Evolutionary conservation across 108 stramenopile genomes (phyloP), one percentile per base, ranked within the genome.

Genomic region (Pseudonitzschia pungens): DNA sequence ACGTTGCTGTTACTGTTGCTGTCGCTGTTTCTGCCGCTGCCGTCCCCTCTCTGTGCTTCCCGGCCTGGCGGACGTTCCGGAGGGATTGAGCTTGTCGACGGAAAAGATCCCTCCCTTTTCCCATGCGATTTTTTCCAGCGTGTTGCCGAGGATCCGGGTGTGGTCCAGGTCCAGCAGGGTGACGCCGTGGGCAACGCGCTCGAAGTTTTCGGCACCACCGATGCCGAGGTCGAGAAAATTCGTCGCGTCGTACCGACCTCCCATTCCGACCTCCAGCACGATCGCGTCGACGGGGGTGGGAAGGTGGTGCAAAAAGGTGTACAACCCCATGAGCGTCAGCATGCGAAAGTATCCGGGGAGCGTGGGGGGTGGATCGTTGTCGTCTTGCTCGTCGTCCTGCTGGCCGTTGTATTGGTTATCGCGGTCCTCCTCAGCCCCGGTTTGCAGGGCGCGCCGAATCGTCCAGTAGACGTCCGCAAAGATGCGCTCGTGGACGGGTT

Each of bases 231-330:
- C 86, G 42, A 95, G 74, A 16, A 95, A 81, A 70, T 98, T 98
- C 48, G 97, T 98, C 8, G 94, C 94, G 77, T 98, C 97, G 72
- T 93, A 94, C n/a, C 96, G 73, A 21, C 97, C 97, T 21, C 97
- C 96, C 84, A 98, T 88, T 7, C 97, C 97, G 10, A 97, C 96
- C 72, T 98, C 97, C 43, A 97, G 72, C 1, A 98, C 75, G 72
- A 93, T 82, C 0, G 85, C 92, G 78, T 97, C 96, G 14, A 95
- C 63, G 55, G 41, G 60, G 6, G 21, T 21, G 18, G 43, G 9
- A 11, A 67, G 0, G 27, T 74, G 76, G 29, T 77, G 58, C 22
- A 77, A 62, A 74, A 95, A 92, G 16, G 83, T 84, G 69, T 89
- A 82, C 5, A 89, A 62, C 41, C 87, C 88, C 82, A 97, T 83